Conservation (phyloP, 2,329 filamentous ascomycete genomes). For the Ophiostoma ips region DNA sequence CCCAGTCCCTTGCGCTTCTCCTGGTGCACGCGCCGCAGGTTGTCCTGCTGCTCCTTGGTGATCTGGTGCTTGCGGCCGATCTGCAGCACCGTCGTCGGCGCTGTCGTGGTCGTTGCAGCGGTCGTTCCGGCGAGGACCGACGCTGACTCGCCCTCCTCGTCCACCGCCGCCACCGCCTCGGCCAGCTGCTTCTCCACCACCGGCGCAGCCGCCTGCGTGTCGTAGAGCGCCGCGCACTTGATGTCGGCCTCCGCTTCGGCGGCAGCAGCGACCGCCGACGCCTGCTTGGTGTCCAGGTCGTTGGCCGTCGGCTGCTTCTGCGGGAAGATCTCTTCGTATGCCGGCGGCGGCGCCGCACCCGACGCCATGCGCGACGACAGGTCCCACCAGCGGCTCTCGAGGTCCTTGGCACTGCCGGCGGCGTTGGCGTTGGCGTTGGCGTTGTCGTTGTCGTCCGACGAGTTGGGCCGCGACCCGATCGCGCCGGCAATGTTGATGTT, state of each 20-base stretch:
- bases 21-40: conserved; percentile 45
- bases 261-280: conserved; percentile 42
- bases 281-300: conserved; percentile 36
- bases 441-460: conserved; percentile 23
- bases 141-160: conserved; percentile 21
- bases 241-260: conserved; percentile 44
- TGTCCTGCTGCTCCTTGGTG: conserved; percentile 51
- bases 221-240: conserved; percentile 41
- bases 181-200: conserved; percentile 1
- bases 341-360: conserved; percentile 42
- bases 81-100: conserved; percentile 32
- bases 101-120: not conserved
- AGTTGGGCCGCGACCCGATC: conserved; percentile 27
- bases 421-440: conserved; percentile 12
- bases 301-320: not conserved
- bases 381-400: conserved; percentile 52
- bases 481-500: conserved; percentile 42
- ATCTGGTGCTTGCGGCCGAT: conserved; percentile 51
- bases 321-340: conserved; percentile 63
- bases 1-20: conserved; percentile 49
- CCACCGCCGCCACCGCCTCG: conserved; percentile 10
- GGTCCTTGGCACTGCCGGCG: conserved; percentile 23
- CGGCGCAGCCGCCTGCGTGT: conserved; percentile 16
- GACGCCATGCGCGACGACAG: conserved; percentile 38
- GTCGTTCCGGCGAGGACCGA: no score